Evolutionary conservation across 345 rosid species (phyloP).

Genomic region (Erucastrum elatum): DNA sequence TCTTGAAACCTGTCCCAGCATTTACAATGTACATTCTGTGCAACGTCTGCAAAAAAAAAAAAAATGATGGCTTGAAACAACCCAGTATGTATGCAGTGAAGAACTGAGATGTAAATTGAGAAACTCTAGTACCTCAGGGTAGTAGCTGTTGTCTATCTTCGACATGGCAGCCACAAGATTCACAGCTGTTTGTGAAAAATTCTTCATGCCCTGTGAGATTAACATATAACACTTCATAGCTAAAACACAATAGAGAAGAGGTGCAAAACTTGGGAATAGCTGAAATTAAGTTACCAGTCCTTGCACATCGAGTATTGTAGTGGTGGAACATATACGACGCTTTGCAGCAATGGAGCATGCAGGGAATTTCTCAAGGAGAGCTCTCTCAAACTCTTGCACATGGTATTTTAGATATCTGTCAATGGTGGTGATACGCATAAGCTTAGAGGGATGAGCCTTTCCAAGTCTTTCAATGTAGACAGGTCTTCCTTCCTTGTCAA

Average conservation of each 20-base stretch:
- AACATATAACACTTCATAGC: slow-evolving; percentile 22
- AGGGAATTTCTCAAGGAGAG: slow-evolving; percentile 80
- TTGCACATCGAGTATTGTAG: slow-evolving; percentile 91
- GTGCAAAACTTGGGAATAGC: too few species aligned
- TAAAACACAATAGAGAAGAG: too few species aligned
- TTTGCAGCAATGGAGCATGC: slow-evolving; percentile 92
- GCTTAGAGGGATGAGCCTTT: slow-evolving; percentile 80
- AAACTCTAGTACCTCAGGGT: slow-evolving; percentile 78
- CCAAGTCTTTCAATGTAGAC: slow-evolving; percentile 95
- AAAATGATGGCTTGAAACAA: slow-evolving; percentile 2
- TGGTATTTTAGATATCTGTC: slow-evolving; percentile 90
- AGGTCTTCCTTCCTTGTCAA: slow-evolving; percentile 96
- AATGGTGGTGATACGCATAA: slow-evolving; percentile 75
- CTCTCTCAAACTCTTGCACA: slow-evolving; percentile 94
- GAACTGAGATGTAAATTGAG: background rate
- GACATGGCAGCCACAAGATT: slow-evolving; percentile 78
- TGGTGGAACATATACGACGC: slow-evolving; percentile 69
- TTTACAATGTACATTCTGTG: slow-evolving; percentile 88
- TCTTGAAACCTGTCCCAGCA: slow-evolving; percentile 94
- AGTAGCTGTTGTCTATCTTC: slow-evolving; percentile 81
- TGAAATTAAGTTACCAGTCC: slow-evolving; percentile 66
- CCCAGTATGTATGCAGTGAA: background rate
- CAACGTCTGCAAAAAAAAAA: slow-evolving; percentile 79
- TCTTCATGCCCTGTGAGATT: slow-evolving; percentile 77
- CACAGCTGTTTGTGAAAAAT: slow-evolving; percentile 79